phyloP scores from a whole-genome alignment of 148 eudicot genomes.

The Pouteria glomerata region DNA sequence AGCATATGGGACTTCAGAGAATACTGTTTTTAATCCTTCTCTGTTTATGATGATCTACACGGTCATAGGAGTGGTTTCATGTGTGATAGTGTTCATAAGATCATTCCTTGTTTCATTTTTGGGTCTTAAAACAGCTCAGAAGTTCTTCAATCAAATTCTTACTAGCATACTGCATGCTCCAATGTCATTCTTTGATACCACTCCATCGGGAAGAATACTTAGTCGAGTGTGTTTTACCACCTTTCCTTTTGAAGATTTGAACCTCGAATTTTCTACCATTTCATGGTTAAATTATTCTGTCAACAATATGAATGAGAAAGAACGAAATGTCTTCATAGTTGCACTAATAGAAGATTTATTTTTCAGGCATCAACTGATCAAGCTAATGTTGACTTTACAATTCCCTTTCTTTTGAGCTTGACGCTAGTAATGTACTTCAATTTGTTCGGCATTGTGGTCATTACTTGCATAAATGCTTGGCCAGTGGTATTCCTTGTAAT shows the following conservation, averaged over 20 bases:
- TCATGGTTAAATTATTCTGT: not conserved
- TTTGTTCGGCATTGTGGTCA: slow-evolving; percentile 33
- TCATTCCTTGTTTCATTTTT: slow-evolving; percentile 24
- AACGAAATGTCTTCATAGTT: not conserved
- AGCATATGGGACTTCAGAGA: slow-evolving; percentile 50
- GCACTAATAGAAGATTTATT: slow-evolving; percentile 9
- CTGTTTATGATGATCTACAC: slow-evolving; percentile 39
- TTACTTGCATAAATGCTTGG: slow-evolving; percentile 56
- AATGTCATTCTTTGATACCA: slow-evolving; percentile 70
- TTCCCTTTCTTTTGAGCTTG: slow-evolving; percentile 39
- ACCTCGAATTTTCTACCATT: not conserved
- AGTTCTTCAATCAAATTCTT: slow-evolving; percentile 45
- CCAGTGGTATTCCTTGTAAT: slow-evolving; percentile 38
- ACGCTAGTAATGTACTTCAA: slow-evolving; percentile 31
- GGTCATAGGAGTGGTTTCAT: slow-evolving; percentile 27
- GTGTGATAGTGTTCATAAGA: slow-evolving; percentile 30
- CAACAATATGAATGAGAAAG: not conserved
- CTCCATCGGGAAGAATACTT: slow-evolving; percentile 63
- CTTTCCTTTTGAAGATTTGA: not conserved
- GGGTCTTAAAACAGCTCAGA: slow-evolving; percentile 54
- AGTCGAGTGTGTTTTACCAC: slow-evolving; percentile 38
- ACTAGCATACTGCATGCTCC: slow-evolving; percentile 58
- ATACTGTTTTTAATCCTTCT: slow-evolving; percentile 28
- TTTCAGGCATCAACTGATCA: slow-evolving; percentile 64
- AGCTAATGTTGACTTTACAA: slow-evolving; percentile 37